phyloP scores from a whole-genome alignment of 2,329 filamentous ascomycete genomes.

The Ophiostoma ulmi region DNA sequence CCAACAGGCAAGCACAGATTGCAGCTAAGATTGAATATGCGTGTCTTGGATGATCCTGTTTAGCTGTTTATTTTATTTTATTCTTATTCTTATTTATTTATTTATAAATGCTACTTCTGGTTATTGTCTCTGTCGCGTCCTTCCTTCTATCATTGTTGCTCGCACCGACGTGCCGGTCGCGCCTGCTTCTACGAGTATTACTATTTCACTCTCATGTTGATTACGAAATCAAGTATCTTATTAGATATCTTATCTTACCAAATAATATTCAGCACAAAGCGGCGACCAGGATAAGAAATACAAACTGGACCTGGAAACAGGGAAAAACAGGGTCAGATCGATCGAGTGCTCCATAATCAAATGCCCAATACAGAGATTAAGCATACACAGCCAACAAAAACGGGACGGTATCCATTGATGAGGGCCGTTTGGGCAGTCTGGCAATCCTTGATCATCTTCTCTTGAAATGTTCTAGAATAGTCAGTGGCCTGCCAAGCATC shows the following conservation, averaged over 20 bases:
- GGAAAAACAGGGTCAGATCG: constrained; percentile 25
- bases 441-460: neutral
- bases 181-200: no score
- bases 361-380: neutral
- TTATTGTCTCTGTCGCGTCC: no score
- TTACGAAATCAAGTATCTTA: no score
- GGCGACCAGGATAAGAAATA: neutral
- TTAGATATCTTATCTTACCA: no score
- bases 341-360: constrained; percentile 15
- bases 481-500: no score
- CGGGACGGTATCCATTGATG: constrained; percentile 4
- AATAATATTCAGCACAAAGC: neutral
- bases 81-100: neutral
- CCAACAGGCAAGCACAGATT: neutral
- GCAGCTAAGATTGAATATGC: neutral
- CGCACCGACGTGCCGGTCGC: no score
- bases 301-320: constrained; percentile 22
- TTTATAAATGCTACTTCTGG: no score
- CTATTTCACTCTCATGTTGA: no score
- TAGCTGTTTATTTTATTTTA: neutral
- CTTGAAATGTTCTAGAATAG: neutral
- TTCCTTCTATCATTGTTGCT: no score
- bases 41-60: neutral
- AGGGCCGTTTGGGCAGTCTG: neutral
- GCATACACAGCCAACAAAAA: constrained; percentile 11